These are phyloP conservation scores for Zymoseptoria passerinii DNA, from an alignment of 2,329 filamentous ascomycete species.

Conservation along the genomic window DNA sequence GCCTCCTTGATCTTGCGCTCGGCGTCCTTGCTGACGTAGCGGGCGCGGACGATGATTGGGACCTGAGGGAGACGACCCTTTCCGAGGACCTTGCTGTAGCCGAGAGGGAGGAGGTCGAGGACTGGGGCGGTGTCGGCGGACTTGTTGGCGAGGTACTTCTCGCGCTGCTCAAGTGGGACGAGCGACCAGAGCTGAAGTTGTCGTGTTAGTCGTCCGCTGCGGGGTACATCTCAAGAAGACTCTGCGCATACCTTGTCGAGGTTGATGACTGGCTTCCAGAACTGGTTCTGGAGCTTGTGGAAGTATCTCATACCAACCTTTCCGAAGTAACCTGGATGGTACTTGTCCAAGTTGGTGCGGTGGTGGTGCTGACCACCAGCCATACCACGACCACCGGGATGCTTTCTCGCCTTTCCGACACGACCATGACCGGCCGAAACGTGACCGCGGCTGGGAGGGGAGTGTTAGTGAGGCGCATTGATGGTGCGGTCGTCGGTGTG, in stretches of 20 bases:
- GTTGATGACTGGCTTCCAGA: slow-evolving; percentile 99
- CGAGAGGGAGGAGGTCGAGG: slow-evolving; percentile 92
- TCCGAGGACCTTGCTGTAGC: slow-evolving; percentile 97
- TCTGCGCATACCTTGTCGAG: slow-evolving; percentile 71
- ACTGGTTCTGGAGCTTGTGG: slow-evolving; percentile 91
- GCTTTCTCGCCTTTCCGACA: slow-evolving; percentile 97
- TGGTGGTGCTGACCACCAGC: slow-evolving; percentile 99
- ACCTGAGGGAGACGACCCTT: slow-evolving; percentile 94
- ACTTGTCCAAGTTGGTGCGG: slow-evolving; percentile 85
- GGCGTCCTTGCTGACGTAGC: slow-evolving; percentile 91
- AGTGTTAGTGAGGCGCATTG: slow-evolving; percentile 7
- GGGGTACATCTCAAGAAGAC: neutral
- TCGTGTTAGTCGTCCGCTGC: neutral
- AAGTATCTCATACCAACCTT: slow-evolving; percentile 62
- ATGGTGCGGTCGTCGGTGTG: slow-evolving; percentile 11
- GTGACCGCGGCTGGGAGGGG: slow-evolving; percentile 69
- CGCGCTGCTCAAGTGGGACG: slow-evolving; percentile 84
- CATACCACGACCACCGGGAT: slow-evolving; percentile 70
- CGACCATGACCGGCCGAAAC: slow-evolving; percentile 97
- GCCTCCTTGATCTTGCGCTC: slow-evolving; percentile 99
- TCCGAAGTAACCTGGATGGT: slow-evolving; percentile 98
- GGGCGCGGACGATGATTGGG: slow-evolving; percentile 86
- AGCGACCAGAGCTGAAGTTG: slow-evolving; percentile 76
- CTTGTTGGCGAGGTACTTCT: slow-evolving; percentile 80
- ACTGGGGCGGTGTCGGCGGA: slow-evolving; percentile 92